These are phyloP conservation scores for Alternaria sp. DNA, from an alignment of 2,329 filamentous ascomycete genomes.

Conservation along the genomic window DNA sequence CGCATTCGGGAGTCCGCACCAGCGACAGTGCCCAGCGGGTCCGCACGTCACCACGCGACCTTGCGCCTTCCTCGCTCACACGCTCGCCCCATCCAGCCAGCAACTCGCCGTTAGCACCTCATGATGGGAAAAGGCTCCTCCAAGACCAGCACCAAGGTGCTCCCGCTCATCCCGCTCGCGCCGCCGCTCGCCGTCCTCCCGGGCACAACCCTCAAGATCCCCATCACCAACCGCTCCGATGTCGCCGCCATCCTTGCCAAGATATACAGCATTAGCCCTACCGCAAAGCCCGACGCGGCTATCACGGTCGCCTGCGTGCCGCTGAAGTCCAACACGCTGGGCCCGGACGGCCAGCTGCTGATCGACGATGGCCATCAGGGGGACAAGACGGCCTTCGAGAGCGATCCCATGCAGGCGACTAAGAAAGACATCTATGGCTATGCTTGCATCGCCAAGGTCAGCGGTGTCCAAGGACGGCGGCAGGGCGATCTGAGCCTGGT, in stretches of 20 bases:
- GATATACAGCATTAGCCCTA: constrained; percentile 77
- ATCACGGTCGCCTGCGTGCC: constrained; percentile 89
- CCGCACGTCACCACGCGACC: constrained; percentile 16
- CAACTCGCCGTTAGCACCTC: constrained; percentile 2
- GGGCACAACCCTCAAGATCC: constrained; percentile 82
- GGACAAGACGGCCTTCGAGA: constrained; percentile 56
- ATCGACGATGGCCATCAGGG: constrained; percentile 66
- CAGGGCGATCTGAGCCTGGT: constrained; percentile 74
- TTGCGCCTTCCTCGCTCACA: background rate
- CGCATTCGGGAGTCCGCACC: constrained; percentile 11
- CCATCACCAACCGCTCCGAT: constrained; percentile 82
- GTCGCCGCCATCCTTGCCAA: constrained; percentile 86
- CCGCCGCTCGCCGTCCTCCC: constrained; percentile 83
- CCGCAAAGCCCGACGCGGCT: constrained; percentile 66
- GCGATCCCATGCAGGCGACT: constrained; percentile 51
- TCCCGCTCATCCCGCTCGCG: constrained; percentile 84
- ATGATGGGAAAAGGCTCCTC: constrained; percentile 46
- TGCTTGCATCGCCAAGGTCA: constrained; percentile 70
- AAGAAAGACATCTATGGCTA: constrained; percentile 76
- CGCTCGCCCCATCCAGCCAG: background rate
- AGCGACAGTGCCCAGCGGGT: constrained; percentile 6
- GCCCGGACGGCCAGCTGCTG: constrained; percentile 73
- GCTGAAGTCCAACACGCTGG: constrained; percentile 75
- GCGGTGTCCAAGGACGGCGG: constrained; percentile 55
- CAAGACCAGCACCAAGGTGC: constrained; percentile 45